Base-by-base conservation (phyloP, 2,329 filamentous ascomycete genomes). In the Metarhizium sp. region DNA sequence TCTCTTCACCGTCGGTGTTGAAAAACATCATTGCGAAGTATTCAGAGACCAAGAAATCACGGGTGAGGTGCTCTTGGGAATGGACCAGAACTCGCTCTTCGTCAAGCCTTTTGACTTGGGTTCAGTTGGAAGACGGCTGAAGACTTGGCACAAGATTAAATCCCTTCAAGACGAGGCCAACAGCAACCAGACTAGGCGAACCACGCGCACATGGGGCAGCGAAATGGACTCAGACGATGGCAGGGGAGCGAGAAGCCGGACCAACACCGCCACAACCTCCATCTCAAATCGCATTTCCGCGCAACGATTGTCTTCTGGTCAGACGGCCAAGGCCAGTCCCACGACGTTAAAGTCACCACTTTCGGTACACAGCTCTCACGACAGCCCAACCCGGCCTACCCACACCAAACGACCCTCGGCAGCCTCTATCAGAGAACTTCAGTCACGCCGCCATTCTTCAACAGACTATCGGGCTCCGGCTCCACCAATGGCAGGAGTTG, bases 61-160 rank as follows among this genome's bases (percentile, higher is more conserved):
- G 2, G 94, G 94, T 51, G 92, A 97, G 64, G 92, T 97, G 4
- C 74, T 99, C 43, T 74, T 99, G 53, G 90, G 89, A 53, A 95
- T 97, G 90, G 91, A 96, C 64, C 92, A 96, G 73, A 89, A 90
- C 56, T 95, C 94, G 43, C 78, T 97, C 16, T 95, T 96, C 68
- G 86, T 97, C 75, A 96, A 96, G 67, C 92, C 94, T 50, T 95
- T 96, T 63, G 90, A 96, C 62, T 78, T 97, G 61, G 92, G 92
- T 18, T 90, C 92, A 3, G 92, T 97, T 62, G 92, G 92, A 8
- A 82, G 90, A 56, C 82, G 92, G 58, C 73, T 97, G 59, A 95
- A 95, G 70, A 96, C 92, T 2, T 97, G 92, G 92, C 90, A 96
- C 71, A 96, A 94, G 71, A 92, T 97, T 69, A 95, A 95, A 71